Base-by-base conservation (phyloP, 805 yeast species). In the Saturnispora bothae region DNA sequence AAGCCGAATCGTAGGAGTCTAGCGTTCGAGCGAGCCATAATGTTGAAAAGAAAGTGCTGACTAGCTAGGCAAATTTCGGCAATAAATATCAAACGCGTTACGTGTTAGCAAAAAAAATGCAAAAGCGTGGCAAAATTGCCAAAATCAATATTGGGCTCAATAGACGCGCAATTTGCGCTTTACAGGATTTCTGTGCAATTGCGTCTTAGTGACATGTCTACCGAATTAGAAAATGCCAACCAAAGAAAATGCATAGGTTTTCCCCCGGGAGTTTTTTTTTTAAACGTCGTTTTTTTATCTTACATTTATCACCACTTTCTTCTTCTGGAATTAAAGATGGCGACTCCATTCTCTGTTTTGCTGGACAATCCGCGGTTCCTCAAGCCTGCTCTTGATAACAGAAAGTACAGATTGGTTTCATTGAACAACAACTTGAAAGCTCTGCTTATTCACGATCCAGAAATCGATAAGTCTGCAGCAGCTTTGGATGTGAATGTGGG, bases 401-500 rank as follows among this genome's bases (percentile, higher is more conserved):
- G 97, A 38, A 57, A 66, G 26, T 92, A 92, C 54, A 69, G 85
- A 29, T 61, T 77, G 34, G 64, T 89, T 47, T 63, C 71, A 40
- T 59, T 81, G 30, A 55, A 68, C 2, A 83, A 82, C 51, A 64
- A 69, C 10, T 54, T 83, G 36, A 68, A 68, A 17, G 85, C 75
- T 0, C 57, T 83, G 38, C 52, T 81, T 41, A 79, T 83, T 39
- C 71, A 73, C 40, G 92, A 83, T 50, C 72, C 81, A 1, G 59
- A 71, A 17, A 66, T 89, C 2, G 89, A 81, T 53, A 78, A 78
- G 51, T 64, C 88, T 0, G 88, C 86, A 1, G 92, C 89, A 3
- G 73, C 92, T 0, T 56, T 83, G 40, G 92, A 82, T 51, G 89
- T 83, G 10, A 71, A 79, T 48, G 81, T 79, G 16, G 94, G 94